Conservation (phyloP, 768 basidiomycete species). For the Cyclocybe aegerita region DNA sequence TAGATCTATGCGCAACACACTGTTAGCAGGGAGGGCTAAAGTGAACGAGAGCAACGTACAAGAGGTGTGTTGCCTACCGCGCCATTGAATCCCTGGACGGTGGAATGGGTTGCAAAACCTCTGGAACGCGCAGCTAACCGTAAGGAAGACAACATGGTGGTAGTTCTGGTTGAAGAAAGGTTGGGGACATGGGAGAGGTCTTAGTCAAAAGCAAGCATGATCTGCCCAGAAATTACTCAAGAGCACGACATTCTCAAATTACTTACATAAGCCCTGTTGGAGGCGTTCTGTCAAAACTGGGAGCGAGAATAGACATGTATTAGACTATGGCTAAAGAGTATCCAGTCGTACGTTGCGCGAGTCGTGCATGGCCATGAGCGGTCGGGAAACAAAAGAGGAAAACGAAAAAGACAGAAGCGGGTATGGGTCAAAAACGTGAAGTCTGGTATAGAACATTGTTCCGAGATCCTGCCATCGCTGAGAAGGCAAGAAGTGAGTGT, state of each 20-base stretch:
- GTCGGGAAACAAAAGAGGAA: slow-evolving; percentile 19
- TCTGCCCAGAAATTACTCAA: slow-evolving; percentile 15
- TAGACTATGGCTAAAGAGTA: slow-evolving; percentile 21
- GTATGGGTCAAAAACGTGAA: slow-evolving; percentile 25
- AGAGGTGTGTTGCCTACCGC: slow-evolving; percentile 94
- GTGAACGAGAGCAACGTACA: slow-evolving; percentile 40
- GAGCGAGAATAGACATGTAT: slow-evolving; percentile 25
- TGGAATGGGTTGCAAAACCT: slow-evolving; percentile 36
- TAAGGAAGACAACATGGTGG: slow-evolving; percentile 33
- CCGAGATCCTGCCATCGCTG: slow-evolving; percentile 9
- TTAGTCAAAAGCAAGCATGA: not conserved
- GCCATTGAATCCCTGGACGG: slow-evolving; percentile 79
- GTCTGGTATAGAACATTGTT: slow-evolving; percentile 14
- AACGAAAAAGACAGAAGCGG: slow-evolving; percentile 16
- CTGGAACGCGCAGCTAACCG: slow-evolving; percentile 27
- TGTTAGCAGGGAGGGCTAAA: not conserved
- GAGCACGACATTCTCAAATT: slow-evolving; percentile 35
- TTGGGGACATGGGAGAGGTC: not conserved
- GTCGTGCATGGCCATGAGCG: slow-evolving; percentile 41
- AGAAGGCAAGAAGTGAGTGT: slow-evolving; percentile 6
- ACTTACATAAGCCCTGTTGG: slow-evolving; percentile 25
- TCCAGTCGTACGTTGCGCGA: slow-evolving; percentile 33
- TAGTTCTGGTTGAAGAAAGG: slow-evolving; percentile 15
- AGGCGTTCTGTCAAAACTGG: slow-evolving; percentile 13
- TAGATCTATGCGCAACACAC: slow-evolving; percentile 59